Conservation (phyloP, 2,329 filamentous ascomycete species). For the Helicocarpus griseus region DNA sequence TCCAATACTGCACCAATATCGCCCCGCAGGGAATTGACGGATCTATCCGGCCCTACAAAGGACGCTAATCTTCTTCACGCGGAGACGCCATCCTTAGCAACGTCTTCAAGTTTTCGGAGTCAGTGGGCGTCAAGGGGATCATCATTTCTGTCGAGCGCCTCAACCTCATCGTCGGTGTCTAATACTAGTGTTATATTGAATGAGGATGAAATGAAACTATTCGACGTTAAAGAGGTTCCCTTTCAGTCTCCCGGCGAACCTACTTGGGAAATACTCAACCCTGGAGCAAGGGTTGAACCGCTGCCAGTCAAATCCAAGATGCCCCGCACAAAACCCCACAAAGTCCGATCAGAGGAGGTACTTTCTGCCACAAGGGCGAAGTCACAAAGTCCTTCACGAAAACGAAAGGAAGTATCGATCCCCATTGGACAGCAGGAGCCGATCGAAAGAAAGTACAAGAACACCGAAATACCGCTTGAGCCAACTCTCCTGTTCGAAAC, state of each 20-base stretch:
- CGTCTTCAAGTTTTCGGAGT: neutral
- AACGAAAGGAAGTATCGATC: neutral
- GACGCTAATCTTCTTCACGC: neutral
- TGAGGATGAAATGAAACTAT: slow-evolving; percentile 5
- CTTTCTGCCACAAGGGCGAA: neutral
- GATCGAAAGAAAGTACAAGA: no score
- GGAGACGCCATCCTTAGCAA: slow-evolving; percentile 1
- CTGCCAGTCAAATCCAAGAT: neutral
- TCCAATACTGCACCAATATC: slow-evolving; percentile 14
- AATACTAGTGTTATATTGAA: slow-evolving; percentile 1
- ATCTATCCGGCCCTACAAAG: neutral
- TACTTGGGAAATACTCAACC: slow-evolving; percentile 14
- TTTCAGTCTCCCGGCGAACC: slow-evolving; percentile 5
- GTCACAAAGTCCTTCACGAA: neutral
- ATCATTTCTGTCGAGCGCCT: slow-evolving; percentile 5
- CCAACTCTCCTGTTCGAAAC: no score
- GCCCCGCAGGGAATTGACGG: neutral
- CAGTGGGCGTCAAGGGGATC: slow-evolving; percentile 2
- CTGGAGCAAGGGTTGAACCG: neutral
- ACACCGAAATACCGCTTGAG: no score
- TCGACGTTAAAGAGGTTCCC: slow-evolving; percentile 7
- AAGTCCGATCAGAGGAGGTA: neutral
- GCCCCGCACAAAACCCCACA: neutral
- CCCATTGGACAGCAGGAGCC: no score
- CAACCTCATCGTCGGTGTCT: slow-evolving; percentile 5